Base-by-base conservation (phyloP, 179 eudicot genomes). In the Pouteria campechiana region DNA sequence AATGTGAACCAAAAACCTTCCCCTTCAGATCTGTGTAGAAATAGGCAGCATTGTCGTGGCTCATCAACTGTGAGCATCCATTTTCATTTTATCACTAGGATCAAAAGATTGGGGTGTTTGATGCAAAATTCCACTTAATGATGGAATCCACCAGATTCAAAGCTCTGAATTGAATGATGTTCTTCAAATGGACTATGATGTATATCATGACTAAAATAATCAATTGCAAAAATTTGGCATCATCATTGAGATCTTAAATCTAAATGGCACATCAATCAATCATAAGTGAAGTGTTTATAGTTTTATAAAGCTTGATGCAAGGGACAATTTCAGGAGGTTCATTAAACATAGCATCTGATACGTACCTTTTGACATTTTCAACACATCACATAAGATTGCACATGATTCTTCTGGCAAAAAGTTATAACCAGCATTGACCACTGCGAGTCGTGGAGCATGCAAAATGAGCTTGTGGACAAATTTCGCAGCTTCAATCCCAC, bases 401-500 rank as follows among this genome's bases (percentile, higher is more conserved):
- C 81, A 41, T 28, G 90, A 77, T 58, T 86, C 81, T 7, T 55
- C 30, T 7, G 96, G 92, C 79, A 90, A 70, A 46, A 79, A 70
- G 54, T 82, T 90, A 63, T 68, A 73, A 44, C 76, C 71, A 14
- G 92, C 82, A 52, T 71, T 46, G 25, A 82, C 70, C 19, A 66
- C 63, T 45, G 65, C 39, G 41, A 90, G 89, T 20, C 69, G 67
- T 16, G 77, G 74, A 43, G 78, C 81, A 39, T 52, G 50, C 37
- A 55, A 22, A 45, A 90, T 67, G 41, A 90, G 78, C 39, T 59
- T 82, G 18, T 64, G 49, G 34, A 86, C 38, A 66, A 90, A 82
- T 46, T 63, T 67, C 13, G 82, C 98, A 56, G 75, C 62, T 63
- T 63, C 83, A 61, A 59, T 61, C 41, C 92, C 87, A 28, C 95